These are phyloP conservation scores for Withania somnifera DNA, from an alignment of 305 asterid species.

Conservation along the genomic window DNA sequence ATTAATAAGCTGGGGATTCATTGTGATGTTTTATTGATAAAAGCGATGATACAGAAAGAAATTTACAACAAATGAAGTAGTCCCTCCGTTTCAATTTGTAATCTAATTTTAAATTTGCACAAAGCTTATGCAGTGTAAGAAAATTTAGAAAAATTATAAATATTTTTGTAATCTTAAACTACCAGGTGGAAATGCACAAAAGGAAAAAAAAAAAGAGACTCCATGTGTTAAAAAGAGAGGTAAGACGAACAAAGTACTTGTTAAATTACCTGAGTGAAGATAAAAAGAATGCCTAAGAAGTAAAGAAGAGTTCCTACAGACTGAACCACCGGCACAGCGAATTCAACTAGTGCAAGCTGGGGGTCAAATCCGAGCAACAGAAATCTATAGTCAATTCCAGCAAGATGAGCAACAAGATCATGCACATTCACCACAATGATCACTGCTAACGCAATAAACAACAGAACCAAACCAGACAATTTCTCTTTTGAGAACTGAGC, in stretches of 20 bases:
- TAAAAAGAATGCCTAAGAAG: conserved; percentile 55
- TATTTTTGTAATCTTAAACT: no score
- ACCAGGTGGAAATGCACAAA: no score
- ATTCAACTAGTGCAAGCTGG: conserved; percentile 65
- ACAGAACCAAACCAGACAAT: conserved; percentile 52
- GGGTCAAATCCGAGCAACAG: conserved; percentile 41
- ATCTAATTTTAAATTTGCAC: not conserved
- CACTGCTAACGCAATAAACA: conserved; percentile 36
- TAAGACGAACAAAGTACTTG: no score
- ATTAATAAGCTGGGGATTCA: not conserved
- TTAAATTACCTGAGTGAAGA: conserved; percentile 54
- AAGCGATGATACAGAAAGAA: not conserved
- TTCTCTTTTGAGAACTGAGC: conserved; percentile 54
- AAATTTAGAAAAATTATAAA: no score
- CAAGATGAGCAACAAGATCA: conserved; percentile 79
- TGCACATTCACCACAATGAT: conserved; percentile 51
- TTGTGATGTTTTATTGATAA: no score
- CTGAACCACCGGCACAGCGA: conserved; percentile 58
- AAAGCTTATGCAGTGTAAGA: not conserved
- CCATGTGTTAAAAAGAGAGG: no score
- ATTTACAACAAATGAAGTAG: not conserved
- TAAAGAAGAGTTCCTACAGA: conserved; percentile 39
- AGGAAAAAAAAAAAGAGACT: no score
- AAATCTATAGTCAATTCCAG: conserved; percentile 54
- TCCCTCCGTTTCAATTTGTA: not conserved